Evolutionary conservation across 495 filamentous ascomycete species (phyloP).

Genomic region (Penicillium canescens): DNA sequence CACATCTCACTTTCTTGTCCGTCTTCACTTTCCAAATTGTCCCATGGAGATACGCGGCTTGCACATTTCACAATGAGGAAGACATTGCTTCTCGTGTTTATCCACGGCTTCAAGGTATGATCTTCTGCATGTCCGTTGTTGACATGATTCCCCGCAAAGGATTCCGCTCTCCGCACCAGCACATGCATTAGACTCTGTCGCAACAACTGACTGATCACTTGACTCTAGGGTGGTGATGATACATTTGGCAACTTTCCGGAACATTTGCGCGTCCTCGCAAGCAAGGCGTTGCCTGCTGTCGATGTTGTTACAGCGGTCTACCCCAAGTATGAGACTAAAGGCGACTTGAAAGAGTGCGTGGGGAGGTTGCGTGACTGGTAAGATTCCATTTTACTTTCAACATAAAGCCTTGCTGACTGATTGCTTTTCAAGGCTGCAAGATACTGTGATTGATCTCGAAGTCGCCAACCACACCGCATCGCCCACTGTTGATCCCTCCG

Average conservation of each 20-base stretch:
- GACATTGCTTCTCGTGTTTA: slow-evolving; percentile 86
- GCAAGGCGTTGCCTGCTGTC: slow-evolving; percentile 71
- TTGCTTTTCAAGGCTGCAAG: slow-evolving; percentile 65
- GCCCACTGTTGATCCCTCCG: slow-evolving; percentile 85
- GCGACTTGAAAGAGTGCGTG: slow-evolving; percentile 81
- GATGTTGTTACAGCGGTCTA: slow-evolving; percentile 72
- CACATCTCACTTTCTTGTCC: too few species aligned
- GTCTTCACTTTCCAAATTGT: not conserved
- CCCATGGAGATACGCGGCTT: slow-evolving; percentile 3
- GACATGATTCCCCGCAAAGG: slow-evolving; percentile 11
- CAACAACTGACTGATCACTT: slow-evolving; percentile 1
- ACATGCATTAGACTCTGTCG: not conserved
- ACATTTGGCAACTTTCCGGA: slow-evolving; percentile 82
- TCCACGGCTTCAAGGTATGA: slow-evolving; percentile 94
- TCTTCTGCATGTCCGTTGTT: not conserved
- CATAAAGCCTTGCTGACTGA: not conserved
- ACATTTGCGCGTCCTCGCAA: slow-evolving; percentile 69
- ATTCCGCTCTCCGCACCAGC: not conserved
- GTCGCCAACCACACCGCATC: slow-evolving; percentile 78
- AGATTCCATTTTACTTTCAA: not conserved
- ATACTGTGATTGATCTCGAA: slow-evolving; percentile 93
- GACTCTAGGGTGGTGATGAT: slow-evolving; percentile 75
- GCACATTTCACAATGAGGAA: slow-evolving; percentile 64
- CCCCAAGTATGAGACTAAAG: slow-evolving; percentile 89
- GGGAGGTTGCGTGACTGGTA: slow-evolving; percentile 84